Evolutionary conservation across 2,329 filamentous ascomycete genomes (phyloP).

Genomic region (Fusarium fujikuroi): DNA sequence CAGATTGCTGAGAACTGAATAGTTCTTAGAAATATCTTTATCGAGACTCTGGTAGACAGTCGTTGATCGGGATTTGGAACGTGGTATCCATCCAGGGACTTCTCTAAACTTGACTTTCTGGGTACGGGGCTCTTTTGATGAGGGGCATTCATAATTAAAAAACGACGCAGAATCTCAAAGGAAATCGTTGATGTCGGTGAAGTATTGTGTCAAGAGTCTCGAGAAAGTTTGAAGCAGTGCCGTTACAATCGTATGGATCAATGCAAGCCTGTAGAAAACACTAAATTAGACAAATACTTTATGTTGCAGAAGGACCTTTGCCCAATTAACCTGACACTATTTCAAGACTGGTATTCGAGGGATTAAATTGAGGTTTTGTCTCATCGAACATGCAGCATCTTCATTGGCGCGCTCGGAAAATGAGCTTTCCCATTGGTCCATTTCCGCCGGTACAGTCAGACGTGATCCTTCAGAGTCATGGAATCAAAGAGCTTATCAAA

Average conservation of each 20-base stretch:
- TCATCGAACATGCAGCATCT: not conserved
- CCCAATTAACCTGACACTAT: not conserved
- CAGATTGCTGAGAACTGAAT: not conserved
- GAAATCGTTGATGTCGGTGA: not conserved
- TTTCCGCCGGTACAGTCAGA: not conserved
- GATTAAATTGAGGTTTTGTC: not conserved
- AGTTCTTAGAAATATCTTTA: no score
- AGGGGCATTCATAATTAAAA: not conserved
- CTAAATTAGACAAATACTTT: rapidly evolving
- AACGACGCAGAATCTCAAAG: not conserved
- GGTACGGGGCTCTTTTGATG: rapidly evolving
- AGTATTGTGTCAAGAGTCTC: not conserved
- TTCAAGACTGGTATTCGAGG: not conserved
- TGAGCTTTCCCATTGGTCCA: not conserved
- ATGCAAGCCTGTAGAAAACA: no score
- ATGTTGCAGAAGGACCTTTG: no score
- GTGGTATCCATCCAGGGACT: not conserved
- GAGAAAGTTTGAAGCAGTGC: not conserved
- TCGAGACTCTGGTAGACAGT: not conserved
- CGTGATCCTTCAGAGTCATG: not conserved
- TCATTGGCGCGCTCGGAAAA: slow-evolving; percentile 13
- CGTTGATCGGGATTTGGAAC: no score
- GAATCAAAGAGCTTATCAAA: not conserved
- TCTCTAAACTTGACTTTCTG: not conserved
- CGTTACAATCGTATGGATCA: no score